Base-by-base conservation (phyloP, 495 filamentous ascomycete genomes). In the Neurospora sp. region DNA sequence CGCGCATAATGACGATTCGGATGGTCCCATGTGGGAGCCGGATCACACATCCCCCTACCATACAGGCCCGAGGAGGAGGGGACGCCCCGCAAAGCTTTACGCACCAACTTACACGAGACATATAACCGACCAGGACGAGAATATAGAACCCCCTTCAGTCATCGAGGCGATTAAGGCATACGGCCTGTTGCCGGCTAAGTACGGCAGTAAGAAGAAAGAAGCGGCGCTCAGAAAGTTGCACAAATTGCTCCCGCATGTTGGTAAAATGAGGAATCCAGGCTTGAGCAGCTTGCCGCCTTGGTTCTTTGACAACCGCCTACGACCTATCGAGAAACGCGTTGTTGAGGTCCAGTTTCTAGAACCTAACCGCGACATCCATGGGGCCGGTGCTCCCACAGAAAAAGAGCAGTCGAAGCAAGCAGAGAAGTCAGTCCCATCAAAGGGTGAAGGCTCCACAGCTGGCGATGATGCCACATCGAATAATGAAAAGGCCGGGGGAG, bases 81-180 rank as follows among this genome's bases (percentile, higher is more conserved):
- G 38, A 31, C 70, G 36, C 24, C 36, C 39, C 17, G 36, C 39
- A 13, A 45, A 43, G 10, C 39, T 48, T 31, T 66, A 34, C 15
- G 28, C 54, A 66, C 28, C 54, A 66, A 66, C 54, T 17, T 66
- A 66, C 54, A 66, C 54, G 54, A 66, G 13, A 19, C 54, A 66
- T 34, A 19, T 19, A 8, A 31, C 13, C 54, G 54, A 66, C 24
- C 54, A 31, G 13, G 54, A 66, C 28, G 54, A 66, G 39, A 75
- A 73, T 31, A 24, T 11, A 39, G 77, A 77, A 9, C 72, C 72
- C 10, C 76, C 74, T 10, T 77, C 80, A 5, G 73, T 81, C 21
- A 28, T 77, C 11, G 79, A 81, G 15, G 80, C 80, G 0, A 76
- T 81, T 70, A 81, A 76, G 71, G 72, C 74, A 21, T 81, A 76